Evolutionary conservation across 2,329 filamentous ascomycete genomes (phyloP).

Genomic region (Aspergillus sclerotialis): DNA sequence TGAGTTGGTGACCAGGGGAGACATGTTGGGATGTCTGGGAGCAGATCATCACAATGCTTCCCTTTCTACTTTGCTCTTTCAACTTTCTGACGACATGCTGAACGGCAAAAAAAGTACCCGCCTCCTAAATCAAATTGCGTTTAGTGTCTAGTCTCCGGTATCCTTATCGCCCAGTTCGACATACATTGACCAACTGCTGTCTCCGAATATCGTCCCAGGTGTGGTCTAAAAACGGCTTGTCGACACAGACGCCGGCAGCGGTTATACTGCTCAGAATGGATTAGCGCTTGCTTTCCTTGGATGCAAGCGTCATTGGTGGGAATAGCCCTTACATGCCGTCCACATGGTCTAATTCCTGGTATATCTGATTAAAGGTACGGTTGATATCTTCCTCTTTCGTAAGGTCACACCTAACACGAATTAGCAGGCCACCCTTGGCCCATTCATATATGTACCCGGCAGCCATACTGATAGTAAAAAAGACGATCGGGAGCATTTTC

Average conservation of each 20-base stretch:
- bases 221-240: background rate
- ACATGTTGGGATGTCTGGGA: background rate
- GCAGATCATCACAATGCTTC: background rate
- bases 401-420: background rate
- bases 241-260: background rate
- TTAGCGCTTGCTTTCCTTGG: background rate
- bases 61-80: background rate
- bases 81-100: background rate
- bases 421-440: background rate
- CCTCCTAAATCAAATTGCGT: background rate
- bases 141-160: background rate
- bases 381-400: background rate
- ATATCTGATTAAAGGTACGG: background rate
- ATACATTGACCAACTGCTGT: background rate
- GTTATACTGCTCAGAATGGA: background rate
- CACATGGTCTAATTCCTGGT: background rate
- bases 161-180: background rate
- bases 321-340: background rate
- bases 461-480: background rate
- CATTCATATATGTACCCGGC: background rate
- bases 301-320: background rate
- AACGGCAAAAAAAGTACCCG: background rate
- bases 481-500: background rate
- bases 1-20: background rate
- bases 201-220: background rate